Conservation (phyloP, 495 filamentous ascomycete species). For the Gamarada debralockiae region DNA sequence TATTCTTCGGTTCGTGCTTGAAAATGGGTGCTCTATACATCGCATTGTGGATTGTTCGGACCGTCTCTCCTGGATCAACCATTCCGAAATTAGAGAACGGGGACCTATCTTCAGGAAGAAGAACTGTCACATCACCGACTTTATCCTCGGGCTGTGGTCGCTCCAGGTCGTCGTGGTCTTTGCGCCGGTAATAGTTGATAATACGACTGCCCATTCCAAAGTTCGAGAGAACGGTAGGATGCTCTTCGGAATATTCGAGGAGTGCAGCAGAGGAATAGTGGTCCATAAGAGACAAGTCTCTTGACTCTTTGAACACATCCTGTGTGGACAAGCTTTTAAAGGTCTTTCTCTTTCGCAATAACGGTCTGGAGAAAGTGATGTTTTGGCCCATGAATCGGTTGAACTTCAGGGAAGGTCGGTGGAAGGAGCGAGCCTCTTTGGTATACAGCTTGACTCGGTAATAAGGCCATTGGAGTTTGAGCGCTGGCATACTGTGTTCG, state of each 20-base stretch:
- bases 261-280: conserved; percentile 75
- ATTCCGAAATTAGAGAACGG: conserved; percentile 94
- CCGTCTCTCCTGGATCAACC: conserved; percentile 82
- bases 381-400: conserved; percentile 45
- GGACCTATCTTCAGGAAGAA: conserved; percentile 90
- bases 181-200: conserved; percentile 94
- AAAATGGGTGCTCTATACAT: conserved; percentile 96
- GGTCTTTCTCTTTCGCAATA: conserved; percentile 76
- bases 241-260: conserved; percentile 94
- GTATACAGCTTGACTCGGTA: conserved; percentile 82
- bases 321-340: conserved; percentile 70
- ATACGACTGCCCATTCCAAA: conserved; percentile 95
- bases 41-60: conserved; percentile 85
- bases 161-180: conserved; percentile 70
- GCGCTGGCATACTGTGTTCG: conserved; percentile 87
- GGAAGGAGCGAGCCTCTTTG: conserved; percentile 82
- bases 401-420: conserved; percentile 71
- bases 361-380: conserved; percentile 55
- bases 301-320: conserved; percentile 67
- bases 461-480: conserved; percentile 88
- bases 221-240: conserved; percentile 85
- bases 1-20: conserved; percentile 70
- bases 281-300: conserved; percentile 78
- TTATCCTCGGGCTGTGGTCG: conserved; percentile 64
- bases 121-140: conserved; percentile 79